phyloP scores from a whole-genome alignment of 2,329 filamentous ascomycete genomes.

The Alternaria longipes region DNA sequence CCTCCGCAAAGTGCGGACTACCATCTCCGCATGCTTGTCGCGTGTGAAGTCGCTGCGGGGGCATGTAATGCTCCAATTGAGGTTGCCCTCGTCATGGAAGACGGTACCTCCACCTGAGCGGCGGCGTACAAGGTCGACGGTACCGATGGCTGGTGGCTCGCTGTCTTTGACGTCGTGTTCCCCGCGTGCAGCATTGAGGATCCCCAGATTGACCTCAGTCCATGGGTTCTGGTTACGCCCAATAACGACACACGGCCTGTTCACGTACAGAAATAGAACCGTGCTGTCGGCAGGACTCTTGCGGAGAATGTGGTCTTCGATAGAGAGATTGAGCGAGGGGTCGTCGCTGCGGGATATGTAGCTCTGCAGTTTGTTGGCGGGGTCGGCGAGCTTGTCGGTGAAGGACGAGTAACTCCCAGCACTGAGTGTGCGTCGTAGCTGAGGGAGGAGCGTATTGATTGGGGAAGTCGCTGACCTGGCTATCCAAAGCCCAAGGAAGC shows the following conservation, averaged over 20 bases:
- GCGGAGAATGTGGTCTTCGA: constrained; percentile 89
- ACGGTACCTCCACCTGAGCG: constrained; percentile 91
- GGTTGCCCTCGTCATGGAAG: constrained; percentile 91
- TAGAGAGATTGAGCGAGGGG: constrained; percentile 89
- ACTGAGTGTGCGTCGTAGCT: not conserved
- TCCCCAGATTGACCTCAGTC: constrained; percentile 82
- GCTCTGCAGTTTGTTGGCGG: constrained; percentile 53
- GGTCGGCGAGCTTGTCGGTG: constrained; percentile 41
- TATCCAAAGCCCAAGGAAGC: not conserved
- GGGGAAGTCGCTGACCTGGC: constrained; percentile 4
- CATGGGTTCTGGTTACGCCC: constrained; percentile 98
- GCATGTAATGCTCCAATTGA: constrained; percentile 94
- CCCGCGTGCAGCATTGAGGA: constrained; percentile 59
- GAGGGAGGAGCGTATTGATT: not conserved
- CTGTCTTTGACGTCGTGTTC: constrained; percentile 31
- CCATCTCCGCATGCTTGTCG: constrained; percentile 90
- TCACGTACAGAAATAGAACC: constrained; percentile 87
- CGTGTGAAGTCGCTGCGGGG: constrained; percentile 80
- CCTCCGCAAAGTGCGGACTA: constrained; percentile 78
- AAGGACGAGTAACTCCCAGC: constrained; percentile 34
- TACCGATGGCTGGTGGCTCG: constrained; percentile 54
- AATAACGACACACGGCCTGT: constrained; percentile 86
- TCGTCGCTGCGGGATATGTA: constrained; percentile 66
- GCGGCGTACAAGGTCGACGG: constrained; percentile 76
- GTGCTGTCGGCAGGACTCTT: constrained; percentile 75